These are phyloP conservation scores for Collariella sp. DNA, from an alignment of 495 filamentous ascomycete species.

Conservation along the genomic window DNA sequence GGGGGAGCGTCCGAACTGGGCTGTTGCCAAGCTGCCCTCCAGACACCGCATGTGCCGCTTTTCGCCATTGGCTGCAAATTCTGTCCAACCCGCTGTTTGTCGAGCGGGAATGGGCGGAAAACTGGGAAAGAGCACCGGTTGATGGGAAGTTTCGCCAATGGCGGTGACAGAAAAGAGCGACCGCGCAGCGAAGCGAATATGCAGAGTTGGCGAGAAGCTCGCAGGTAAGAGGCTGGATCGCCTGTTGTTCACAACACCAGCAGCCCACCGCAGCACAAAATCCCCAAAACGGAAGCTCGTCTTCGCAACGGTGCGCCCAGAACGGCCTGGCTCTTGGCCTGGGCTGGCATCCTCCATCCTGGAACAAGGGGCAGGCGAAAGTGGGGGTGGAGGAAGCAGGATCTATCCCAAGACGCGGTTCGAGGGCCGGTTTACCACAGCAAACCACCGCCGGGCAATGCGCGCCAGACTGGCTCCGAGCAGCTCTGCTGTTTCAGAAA, in stretches of 20 bases:
- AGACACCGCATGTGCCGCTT: neutral
- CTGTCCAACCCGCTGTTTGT: slow-evolving; percentile 1
- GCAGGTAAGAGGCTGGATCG: neutral
- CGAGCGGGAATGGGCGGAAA: neutral
- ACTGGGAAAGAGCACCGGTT: neutral
- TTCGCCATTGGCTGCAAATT: neutral
- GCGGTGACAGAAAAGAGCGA: neutral
- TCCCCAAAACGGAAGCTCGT: neutral
- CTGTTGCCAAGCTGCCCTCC: slow-evolving; percentile 13
- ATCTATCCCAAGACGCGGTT: neutral
- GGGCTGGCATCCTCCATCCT: neutral
- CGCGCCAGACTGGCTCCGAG: neutral
- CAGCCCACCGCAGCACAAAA: neutral
- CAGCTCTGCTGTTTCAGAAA: slow-evolving; percentile 19
- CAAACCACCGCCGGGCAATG: neutral
- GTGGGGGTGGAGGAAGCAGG: neutral
- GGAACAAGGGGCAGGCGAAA: neutral
- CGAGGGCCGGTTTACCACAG: neutral
- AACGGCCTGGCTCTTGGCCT: neutral
- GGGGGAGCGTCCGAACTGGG: neutral
- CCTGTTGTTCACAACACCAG: slow-evolving; percentile 6
- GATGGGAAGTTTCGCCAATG: slow-evolving; percentile 1
- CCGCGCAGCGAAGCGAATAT: neutral
- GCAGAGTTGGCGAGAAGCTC: neutral
- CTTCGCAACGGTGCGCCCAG: neutral